A percentile compares a stretch with the other conserved stretches of the same genome.
These are phyloP conservation scores for Orychophragmus violaceus DNA, from an alignment of 345 rosid species.

Conservation along the genomic window DNA sequence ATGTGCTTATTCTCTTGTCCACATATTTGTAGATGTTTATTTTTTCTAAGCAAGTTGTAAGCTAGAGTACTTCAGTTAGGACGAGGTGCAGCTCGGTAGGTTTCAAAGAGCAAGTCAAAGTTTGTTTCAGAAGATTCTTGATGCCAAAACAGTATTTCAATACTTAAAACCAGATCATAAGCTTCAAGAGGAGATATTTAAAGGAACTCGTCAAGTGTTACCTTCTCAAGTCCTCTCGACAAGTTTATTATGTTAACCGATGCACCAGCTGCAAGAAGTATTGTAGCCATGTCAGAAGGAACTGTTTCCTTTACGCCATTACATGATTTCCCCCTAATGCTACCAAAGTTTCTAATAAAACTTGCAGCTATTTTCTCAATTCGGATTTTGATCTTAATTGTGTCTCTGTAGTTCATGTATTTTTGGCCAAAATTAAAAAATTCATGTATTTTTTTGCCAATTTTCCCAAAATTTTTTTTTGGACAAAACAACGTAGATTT, in stretches of 20 bases:
- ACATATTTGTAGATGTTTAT: too few relatives aligned
- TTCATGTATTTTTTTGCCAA: too few relatives aligned
- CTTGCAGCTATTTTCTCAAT: conserved; percentile 63
- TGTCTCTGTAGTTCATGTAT: too few relatives aligned
- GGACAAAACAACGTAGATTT: too few relatives aligned
- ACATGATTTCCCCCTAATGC: conserved; percentile 73
- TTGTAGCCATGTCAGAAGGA: conserved; percentile 79
- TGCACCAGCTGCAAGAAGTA: conserved; percentile 66
- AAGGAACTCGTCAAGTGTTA: conserved; percentile 63
- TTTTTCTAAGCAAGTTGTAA: too few relatives aligned
- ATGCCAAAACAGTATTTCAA: conserved; percentile 37
- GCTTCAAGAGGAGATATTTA: conserved; percentile 49
- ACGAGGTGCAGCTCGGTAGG: conserved; percentile 75
- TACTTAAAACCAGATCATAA: conserved; percentile 44
- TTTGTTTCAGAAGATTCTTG: conserved; percentile 12
- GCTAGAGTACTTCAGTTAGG: conserved; percentile 76
- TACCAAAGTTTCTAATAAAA: conserved; percentile 62
- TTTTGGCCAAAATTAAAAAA: too few relatives aligned
- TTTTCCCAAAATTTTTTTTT: too few relatives aligned
- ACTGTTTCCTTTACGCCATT: conserved; percentile 69
- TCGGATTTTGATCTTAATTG: too few relatives aligned
- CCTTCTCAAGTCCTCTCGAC: conserved; percentile 26
- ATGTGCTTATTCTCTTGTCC: too few relatives aligned
- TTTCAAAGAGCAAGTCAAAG: conserved; percentile 52
- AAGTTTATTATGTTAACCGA: conserved; percentile 37